Base-by-base conservation (phyloP, 495 filamentous ascomycete species). In the Podospora conica region DNA sequence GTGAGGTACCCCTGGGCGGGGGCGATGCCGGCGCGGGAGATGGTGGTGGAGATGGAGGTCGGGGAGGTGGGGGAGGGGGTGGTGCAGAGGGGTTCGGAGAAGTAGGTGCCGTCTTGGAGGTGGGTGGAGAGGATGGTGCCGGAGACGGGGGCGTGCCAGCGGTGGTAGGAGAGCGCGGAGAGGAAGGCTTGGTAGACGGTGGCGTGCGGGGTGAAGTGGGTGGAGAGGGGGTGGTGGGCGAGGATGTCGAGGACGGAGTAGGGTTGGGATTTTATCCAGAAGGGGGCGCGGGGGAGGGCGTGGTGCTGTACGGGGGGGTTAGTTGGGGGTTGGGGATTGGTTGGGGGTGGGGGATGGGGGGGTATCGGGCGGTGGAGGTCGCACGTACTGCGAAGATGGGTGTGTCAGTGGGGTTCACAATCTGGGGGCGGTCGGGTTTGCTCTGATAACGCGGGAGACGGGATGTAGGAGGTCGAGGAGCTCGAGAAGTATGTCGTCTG, bases 181-280 rank as follows among this genome's bases (percentile, higher is more conserved):
- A 90, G 77, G 68, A 87, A 90, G 0, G 86, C 87, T 66, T 91
- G 88, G 69, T 91, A 91, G 7, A 91, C 74, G 0, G 85, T 90
- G 0, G 83, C 86, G 0, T 79, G 80, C 5, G 40, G 40, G n/a
- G 80, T 79, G 69, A 90, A 90, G 11, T 85, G 74, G 3, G 31
- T n/a, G 0, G 83, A 77, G 4, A 85, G 73, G 0, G 77, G 68
- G 64, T 88, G 72, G 66, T 85, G 73, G 0, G 74, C 81, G 1
- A 90, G 80, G 84, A 91, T 91, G 71, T 91, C 82, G 0, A 76
- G 65, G 10, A 89, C 70, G 3, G 84, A 87, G 70, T 89, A 90
- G 0, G 85, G 87, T 72, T 91, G 87, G 48, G 77, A 78, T 69
- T 92, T 92, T 64, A 87, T 76, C 88, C 88, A 91, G 79, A 92